phyloP scores from a whole-genome alignment of 2,329 filamentous ascomycete species.

The Neopestalotiopsis sp. region DNA sequence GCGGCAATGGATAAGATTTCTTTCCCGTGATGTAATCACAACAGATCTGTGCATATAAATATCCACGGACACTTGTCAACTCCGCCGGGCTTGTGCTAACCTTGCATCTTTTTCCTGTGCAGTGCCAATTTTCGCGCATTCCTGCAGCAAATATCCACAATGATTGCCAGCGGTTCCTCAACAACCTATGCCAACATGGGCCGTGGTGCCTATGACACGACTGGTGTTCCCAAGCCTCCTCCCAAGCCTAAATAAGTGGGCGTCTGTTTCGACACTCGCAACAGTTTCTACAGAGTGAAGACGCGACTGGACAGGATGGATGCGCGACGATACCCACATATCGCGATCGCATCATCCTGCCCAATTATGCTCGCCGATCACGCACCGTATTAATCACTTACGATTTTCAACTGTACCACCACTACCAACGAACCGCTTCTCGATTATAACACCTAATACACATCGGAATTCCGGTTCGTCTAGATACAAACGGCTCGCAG shows the following conservation, averaged over 20 bases:
- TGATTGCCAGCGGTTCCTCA: conserved; percentile 36
- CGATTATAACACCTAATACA: conserved; percentile 37
- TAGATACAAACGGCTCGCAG: conserved; percentile 27
- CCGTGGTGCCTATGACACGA: conserved; percentile 42
- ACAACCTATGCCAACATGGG: conserved; percentile 38
- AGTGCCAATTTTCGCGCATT: conserved; percentile 1
- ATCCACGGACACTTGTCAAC: neutral
- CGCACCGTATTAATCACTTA: conserved; percentile 29
- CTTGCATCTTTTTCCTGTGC: conserved; percentile 10
- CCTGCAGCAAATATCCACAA: conserved; percentile 24
- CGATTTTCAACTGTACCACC: conserved; percentile 37
- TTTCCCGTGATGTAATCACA: conserved; percentile 7
- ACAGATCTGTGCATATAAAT: conserved; percentile 14
- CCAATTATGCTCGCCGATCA: conserved; percentile 21
- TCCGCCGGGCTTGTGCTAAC: conserved; percentile 15
- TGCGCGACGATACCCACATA: neutral
- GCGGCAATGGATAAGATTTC: neutral
- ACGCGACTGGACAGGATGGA: neutral
- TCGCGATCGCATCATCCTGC: neutral
- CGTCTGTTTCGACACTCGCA: neutral
- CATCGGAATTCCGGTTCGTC: conserved; percentile 20
- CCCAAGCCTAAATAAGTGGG: conserved; percentile 38
- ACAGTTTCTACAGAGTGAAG: conserved; percentile 12
- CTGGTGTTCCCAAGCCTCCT: conserved; percentile 41
- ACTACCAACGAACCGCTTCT: conserved; percentile 30